Evolutionary conservation across 31 red algal genomes (phyloP).

Genomic region (Odonthalia washingtoniensis): DNA sequence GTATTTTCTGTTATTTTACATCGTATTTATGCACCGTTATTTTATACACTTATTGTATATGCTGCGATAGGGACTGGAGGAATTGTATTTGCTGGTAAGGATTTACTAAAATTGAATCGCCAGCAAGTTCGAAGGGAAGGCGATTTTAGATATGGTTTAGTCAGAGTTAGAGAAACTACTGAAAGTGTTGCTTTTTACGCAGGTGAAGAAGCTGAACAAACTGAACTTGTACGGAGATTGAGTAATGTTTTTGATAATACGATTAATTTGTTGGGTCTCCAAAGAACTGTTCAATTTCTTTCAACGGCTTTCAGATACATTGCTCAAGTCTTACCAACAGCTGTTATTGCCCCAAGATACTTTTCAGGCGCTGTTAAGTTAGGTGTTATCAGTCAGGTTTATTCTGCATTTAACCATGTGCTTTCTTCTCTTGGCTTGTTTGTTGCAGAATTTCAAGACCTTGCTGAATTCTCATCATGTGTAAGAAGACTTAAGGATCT

Average conservation of each 20-base stretch:
- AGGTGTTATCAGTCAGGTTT: constrained; percentile 89
- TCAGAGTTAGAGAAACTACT: constrained; percentile 93
- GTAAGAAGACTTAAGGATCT: constrained; percentile 74
- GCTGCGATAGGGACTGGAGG: constrained; percentile 78
- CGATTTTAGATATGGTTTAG: constrained; percentile 93
- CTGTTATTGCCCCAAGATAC: constrained; percentile 89
- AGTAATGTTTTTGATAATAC: constrained; percentile 67
- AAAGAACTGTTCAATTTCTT: constrained; percentile 87
- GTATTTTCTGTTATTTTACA: constrained; percentile 91
- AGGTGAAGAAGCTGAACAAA: constrained; percentile 76
- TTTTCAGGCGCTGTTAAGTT: constrained; percentile 93
- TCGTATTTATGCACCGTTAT: constrained; percentile 88
- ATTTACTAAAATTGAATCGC: constrained; percentile 88
- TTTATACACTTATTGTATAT: constrained; percentile 81
- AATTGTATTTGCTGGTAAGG: constrained; percentile 67
- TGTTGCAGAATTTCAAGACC: constrained; percentile 84
- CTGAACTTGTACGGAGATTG: constrained; percentile 57
- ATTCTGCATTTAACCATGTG: constrained; percentile 93
- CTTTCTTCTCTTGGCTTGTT: constrained; percentile 85
- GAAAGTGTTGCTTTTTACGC: constrained; percentile 96
- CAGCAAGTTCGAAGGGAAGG: constrained; percentile 86
- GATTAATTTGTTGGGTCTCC: constrained; percentile 73
- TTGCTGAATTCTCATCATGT: constrained; percentile 91
- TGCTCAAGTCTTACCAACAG: constrained; percentile 89
- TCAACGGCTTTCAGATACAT: constrained; percentile 86